These are phyloP conservation scores for Austroboletus novae-zelandiae DNA, from an alignment of 1,284 basidiomycete genomes.

Conservation along the genomic window DNA sequence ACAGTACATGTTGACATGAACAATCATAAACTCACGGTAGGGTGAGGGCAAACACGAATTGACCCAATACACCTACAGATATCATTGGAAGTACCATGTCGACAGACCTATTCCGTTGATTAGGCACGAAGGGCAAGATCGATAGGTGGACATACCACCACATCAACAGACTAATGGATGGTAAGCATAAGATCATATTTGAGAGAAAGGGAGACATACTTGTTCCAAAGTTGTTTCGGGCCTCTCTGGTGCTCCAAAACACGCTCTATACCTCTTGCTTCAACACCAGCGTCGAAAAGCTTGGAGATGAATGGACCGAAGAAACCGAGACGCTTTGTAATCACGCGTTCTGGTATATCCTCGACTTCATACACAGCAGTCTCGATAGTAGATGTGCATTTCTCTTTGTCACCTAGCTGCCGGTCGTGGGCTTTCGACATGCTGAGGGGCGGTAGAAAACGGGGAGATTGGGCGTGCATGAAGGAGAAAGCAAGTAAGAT, in stretches of 20 bases:
- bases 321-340: constrained; percentile 36
- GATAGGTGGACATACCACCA: constrained; percentile 43
- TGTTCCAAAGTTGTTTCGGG: constrained; percentile 48
- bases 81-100: constrained; percentile 53
- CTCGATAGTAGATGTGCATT: not conserved
- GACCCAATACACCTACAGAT: constrained; percentile 56
- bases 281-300: constrained; percentile 46
- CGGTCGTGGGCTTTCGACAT: not conserved
- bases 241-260: constrained; percentile 46
- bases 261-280: constrained; percentile 51
- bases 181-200: constrained; percentile 8
- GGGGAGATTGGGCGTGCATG: too few relatives aligned
- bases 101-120: constrained; percentile 41
- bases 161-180: constrained; percentile 36
- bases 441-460: not conserved
- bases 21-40: constrained; percentile 37
- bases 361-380: constrained; percentile 6
- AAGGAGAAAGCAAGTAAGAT: too few relatives aligned
- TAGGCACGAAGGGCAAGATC: not conserved
- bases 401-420: constrained; percentile 25
- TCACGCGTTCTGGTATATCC: constrained; percentile 32
- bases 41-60: constrained; percentile 51
- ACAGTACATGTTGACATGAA: not conserved
- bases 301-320: constrained; percentile 38
- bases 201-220: constrained; percentile 27